These are phyloP conservation scores for Hyaloscypha finlandica DNA, from an alignment of 495 filamentous ascomycete species.

Conservation along the genomic window DNA sequence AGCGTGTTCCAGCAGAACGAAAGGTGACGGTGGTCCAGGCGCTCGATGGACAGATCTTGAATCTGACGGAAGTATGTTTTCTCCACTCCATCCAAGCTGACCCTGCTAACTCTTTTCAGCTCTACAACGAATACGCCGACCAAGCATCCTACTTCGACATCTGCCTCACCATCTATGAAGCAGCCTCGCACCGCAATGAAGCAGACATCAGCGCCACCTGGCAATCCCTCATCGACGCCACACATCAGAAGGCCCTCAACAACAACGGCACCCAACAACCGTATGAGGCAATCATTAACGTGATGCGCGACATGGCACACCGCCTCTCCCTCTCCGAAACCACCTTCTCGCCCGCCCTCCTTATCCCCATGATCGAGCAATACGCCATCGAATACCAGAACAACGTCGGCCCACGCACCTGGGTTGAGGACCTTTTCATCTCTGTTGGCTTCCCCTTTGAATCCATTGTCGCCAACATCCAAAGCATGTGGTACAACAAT, in stretches of 20 bases:
- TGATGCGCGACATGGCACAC: slow-evolving; percentile 73
- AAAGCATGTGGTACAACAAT: slow-evolving; percentile 79
- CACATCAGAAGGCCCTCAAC: slow-evolving; percentile 58
- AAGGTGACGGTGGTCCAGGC: slow-evolving; percentile 59
- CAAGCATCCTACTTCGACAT: slow-evolving; percentile 89
- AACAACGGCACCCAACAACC: slow-evolving; percentile 53
- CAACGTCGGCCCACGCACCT: slow-evolving; percentile 62
- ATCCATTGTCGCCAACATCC: slow-evolving; percentile 72
- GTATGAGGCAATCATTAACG: slow-evolving; percentile 76
- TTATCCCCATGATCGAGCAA: slow-evolving; percentile 72
- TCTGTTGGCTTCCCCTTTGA: slow-evolving; percentile 75
- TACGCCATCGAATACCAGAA: slow-evolving; percentile 75
- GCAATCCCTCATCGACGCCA: slow-evolving; percentile 73
- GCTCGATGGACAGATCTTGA: slow-evolving; percentile 73
- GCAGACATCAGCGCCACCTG: slow-evolving; percentile 81
- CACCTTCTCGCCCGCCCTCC: slow-evolving; percentile 66
- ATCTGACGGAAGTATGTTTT: slow-evolving; percentile 67
- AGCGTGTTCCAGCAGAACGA: slow-evolving; percentile 61
- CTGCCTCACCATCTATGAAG: slow-evolving; percentile 85
- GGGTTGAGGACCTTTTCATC: slow-evolving; percentile 82
- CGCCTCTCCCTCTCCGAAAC: slow-evolving; percentile 69
- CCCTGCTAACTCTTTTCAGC: slow-evolving; percentile 50
- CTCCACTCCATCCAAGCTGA: slow-evolving; percentile 4
- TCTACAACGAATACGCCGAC: slow-evolving; percentile 90
- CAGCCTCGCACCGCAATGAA: slow-evolving; percentile 82